Conservation (phyloP, 2,329 filamentous ascomycete species). For the Exophiala phaeomuriformis region DNA sequence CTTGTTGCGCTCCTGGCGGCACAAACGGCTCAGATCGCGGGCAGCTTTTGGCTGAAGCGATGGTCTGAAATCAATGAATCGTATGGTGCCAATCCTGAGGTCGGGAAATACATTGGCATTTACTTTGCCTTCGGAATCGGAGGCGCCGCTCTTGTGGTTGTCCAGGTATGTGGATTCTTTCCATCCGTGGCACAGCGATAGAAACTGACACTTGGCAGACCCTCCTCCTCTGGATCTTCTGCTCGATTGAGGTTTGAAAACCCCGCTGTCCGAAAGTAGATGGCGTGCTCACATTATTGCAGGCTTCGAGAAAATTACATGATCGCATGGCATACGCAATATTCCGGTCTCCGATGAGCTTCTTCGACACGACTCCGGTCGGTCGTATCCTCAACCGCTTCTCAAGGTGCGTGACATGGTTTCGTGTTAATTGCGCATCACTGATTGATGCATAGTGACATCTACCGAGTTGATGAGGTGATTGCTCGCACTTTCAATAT, state of each 20-base stretch:
- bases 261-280: background rate
- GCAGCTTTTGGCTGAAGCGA: conserved; percentile 84
- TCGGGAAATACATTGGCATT: conserved; percentile 86
- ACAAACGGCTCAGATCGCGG: conserved; percentile 74
- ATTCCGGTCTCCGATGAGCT: conserved; percentile 96
- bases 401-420: conserved; percentile 58
- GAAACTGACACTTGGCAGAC: conserved; percentile 42
- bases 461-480: conserved; percentile 73
- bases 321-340: conserved; percentile 96
- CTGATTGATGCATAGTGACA: conserved; percentile 37
- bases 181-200: background rate
- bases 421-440: background rate
- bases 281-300: conserved; percentile 5
- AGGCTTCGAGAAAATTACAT: conserved; percentile 91
- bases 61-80: conserved; percentile 78
- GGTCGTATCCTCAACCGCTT: conserved; percentile 96
- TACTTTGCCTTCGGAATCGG: conserved; percentile 95
- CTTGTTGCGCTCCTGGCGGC: conserved; percentile 66
- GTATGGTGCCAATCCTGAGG: conserved; percentile 60
- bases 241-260: conserved; percentile 78
- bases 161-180: conserved; percentile 49
- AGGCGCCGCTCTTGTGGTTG: conserved; percentile 71
- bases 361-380: conserved; percentile 94
- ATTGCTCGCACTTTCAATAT: conserved; percentile 97
- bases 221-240: conserved; percentile 96